A percentile compares a stretch with the other conserved stretches of the same genome.
phyloP scores from a whole-genome alignment of 345 rosid species.

The Abelmoschus esculentus region DNA sequence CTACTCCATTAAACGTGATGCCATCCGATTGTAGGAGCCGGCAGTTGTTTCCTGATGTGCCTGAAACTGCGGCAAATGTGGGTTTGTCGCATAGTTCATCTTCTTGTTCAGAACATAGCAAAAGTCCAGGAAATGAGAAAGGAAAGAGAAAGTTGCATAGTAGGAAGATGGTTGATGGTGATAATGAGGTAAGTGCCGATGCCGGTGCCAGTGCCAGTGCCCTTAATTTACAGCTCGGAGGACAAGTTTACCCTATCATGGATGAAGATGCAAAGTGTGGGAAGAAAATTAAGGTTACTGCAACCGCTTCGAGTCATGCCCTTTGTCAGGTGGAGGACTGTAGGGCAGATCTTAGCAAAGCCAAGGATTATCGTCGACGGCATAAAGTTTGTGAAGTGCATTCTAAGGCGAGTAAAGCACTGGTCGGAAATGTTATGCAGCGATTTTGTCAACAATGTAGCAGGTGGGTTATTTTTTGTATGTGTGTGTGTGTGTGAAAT shows the following conservation, averaged over 20 bases:
- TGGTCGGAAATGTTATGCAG: constrained; percentile 57
- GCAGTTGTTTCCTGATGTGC: constrained; percentile 39
- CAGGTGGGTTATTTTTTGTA: constrained; percentile 32
- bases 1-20: constrained; percentile 38
- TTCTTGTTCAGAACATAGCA: constrained; percentile 29
- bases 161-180: constrained; percentile 43
- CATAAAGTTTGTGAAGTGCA: constrained; percentile 72
- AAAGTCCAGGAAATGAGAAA: constrained; percentile 23
- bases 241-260: constrained; percentile 27
- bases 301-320: constrained; percentile 28
- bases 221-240: constrained; percentile 47
- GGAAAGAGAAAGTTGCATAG: constrained; percentile 51
- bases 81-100: constrained; percentile 18
- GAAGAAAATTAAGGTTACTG: constrained; percentile 46
- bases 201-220: constrained; percentile 31
- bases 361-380: constrained; percentile 62
- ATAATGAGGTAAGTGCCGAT: constrained; percentile 33
- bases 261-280: constrained; percentile 40
- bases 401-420: constrained; percentile 54
- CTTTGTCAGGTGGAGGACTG: constrained; percentile 69
- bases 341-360: constrained; percentile 52
- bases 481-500: not conserved
- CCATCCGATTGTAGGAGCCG: constrained; percentile 35
- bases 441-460: constrained; percentile 81
- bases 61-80: constrained; percentile 22